Conservation (phyloP, 1,139 yeast species). For the Saccharomyces hybrid region DNA sequence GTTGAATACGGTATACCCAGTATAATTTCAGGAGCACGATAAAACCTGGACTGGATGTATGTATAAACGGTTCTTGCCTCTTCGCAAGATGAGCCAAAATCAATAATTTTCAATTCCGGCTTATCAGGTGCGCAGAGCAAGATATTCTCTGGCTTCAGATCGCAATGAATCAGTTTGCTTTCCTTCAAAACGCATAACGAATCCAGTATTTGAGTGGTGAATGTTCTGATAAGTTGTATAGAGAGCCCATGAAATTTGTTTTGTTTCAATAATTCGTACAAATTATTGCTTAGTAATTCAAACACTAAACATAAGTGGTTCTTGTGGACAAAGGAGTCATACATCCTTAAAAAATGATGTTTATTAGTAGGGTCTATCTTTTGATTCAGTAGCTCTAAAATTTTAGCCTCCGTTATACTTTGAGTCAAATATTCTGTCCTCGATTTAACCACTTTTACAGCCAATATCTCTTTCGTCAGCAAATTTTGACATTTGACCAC, state of each 20-base stretch:
- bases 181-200: constrained; percentile 74
- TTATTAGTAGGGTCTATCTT: constrained; percentile 62
- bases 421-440: constrained; percentile 89
- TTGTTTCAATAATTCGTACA: constrained; percentile 86
- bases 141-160: constrained; percentile 92
- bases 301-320: constrained; percentile 90
- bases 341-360: constrained; percentile 66
- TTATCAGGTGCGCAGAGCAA: constrained; percentile 72
- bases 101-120: constrained; percentile 87
- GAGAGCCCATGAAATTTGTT: constrained; percentile 89
- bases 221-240: constrained; percentile 68
- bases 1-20: constrained; percentile 87
- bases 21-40: constrained; percentile 92
- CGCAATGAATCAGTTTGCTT: constrained; percentile 88
- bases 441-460: constrained; percentile 90
- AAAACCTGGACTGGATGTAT: constrained; percentile 91
- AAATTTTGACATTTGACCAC: constrained; percentile 95
- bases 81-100: constrained; percentile 95
- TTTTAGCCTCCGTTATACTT: constrained; percentile 81
- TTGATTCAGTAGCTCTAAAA: constrained; percentile 71
- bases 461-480: constrained; percentile 80
- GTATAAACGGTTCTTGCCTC: constrained; percentile 86
- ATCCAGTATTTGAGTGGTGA: constrained; percentile 74
- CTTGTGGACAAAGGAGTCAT: constrained; percentile 87
- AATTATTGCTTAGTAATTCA: constrained; percentile 78